Evolutionary conservation across 139 green algal genomes (phyloP).

Genomic region (Chlamydomonas schloesseri): DNA sequence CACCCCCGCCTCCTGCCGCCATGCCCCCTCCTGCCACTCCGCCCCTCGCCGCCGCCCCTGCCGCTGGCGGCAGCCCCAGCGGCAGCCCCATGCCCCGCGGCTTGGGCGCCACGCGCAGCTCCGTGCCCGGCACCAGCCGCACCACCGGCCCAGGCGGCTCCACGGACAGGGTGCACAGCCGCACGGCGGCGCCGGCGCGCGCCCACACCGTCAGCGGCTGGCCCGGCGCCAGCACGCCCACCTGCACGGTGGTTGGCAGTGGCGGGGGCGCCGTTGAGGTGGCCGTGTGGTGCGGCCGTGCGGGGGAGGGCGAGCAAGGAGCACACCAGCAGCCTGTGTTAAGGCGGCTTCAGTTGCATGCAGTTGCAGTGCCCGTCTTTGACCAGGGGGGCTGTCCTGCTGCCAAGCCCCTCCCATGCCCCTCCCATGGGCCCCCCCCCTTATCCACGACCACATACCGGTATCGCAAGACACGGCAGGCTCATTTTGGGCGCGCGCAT

Average conservation of each 20-base stretch:
- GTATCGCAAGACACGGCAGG: too few relatives aligned
- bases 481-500: too few relatives aligned
- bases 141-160: constrained; percentile 51
- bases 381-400: too few relatives aligned
- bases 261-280: neutral
- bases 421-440: too few relatives aligned
- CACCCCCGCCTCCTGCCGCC: neutral
- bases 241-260: constrained; percentile 54
- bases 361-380: too few relatives aligned
- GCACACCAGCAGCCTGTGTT: too few relatives aligned
- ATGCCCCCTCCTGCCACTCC: neutral
- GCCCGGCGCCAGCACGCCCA: constrained; percentile 70
- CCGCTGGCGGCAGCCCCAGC: neutral
- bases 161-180: constrained; percentile 35
- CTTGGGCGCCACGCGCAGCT: constrained; percentile 84
- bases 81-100: constrained; percentile 30
- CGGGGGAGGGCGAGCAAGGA: too few relatives aligned
- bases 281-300: too few relatives aligned
- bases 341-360: too few relatives aligned
- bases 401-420: too few relatives aligned
- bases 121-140: constrained; percentile 68
- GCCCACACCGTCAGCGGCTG: constrained; percentile 83
- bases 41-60: neutral
- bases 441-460: too few relatives aligned
- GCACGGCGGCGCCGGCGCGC: constrained; percentile 36